Base-by-base conservation (phyloP, 2,329 filamentous ascomycete species). In the Trichoderma breve region DNA sequence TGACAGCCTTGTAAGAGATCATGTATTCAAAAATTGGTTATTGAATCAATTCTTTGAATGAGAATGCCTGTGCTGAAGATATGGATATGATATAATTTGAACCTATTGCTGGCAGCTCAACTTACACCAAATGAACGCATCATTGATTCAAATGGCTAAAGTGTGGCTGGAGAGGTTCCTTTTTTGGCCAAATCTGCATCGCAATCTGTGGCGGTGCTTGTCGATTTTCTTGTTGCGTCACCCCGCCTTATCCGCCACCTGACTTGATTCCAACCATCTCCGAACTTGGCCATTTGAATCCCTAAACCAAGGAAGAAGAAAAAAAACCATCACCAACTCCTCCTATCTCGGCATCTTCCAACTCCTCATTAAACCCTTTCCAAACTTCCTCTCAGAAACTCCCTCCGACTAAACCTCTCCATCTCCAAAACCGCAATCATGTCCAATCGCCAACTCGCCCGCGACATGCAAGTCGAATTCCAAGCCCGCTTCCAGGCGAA, bases 401-500 rank as follows among this genome's bases (percentile, higher is more conserved):
- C 15, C 12, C 12, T 30, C 18, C 9, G 3, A 34, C 7, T n/a
- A 18, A 15, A 21, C 4, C 11, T 39, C 58, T 53, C 69, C 21
- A 61, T 18, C 62, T 39, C 55, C 36, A 28, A 39, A 39, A 12
- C 58, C n/a, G 55, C 63, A 63, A 67, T 24, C 71, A 90, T 90
- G 88, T 86, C 86, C 73, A 88, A 88, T 80, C 85, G 87, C 79
- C 87, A 89, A 78, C 82, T 85, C 72, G 84, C 86, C 75, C 85
- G 87, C 80, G 88, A 89, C 80, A 89, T 87, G 86, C 87, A 90
- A 78, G 85, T 87, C 81, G 88, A 90, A 81, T 89, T 90, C 79
- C 87, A 90, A 78, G 88, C 88, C 73, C 86, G 88, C 79, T 89
- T 90, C 81, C 87, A 89, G 80, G 88, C 87, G 71, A 90, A 90